Conservation (phyloP, 805 yeast genomes). For the Schwanniomyces yamadae region DNA sequence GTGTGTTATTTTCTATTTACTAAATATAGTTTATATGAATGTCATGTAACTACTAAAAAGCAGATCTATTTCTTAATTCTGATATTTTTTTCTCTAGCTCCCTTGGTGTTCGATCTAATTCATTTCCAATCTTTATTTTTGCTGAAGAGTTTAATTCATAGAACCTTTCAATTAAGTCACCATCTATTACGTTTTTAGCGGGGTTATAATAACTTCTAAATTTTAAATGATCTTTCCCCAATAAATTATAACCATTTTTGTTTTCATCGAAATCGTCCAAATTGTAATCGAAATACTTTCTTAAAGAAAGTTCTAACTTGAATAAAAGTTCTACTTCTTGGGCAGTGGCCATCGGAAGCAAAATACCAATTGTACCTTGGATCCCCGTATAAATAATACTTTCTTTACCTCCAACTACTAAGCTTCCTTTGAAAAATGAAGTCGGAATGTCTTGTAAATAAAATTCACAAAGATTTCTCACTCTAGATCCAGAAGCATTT, state of each 20-base stretch:
- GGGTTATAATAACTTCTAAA: conserved; percentile 85
- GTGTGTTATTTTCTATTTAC: too few species aligned
- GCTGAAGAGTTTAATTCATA: conserved; percentile 30
- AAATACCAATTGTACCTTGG: conserved; percentile 76
- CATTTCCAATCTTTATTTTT: conserved; percentile 37
- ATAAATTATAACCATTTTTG: conserved; percentile 32
- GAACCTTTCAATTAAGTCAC: conserved; percentile 75
- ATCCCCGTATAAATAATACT: conserved; percentile 70
- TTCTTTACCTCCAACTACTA: conserved; percentile 63
- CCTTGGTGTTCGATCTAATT: conserved; percentile 45
- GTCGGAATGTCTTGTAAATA: conserved; percentile 71
- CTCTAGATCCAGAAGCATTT: conserved; percentile 54
- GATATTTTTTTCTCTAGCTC: conserved; percentile 53
- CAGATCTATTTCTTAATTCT: conserved; percentile 49
- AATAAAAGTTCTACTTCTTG: conserved; percentile 61
- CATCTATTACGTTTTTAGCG: conserved; percentile 73
- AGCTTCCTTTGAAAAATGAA: conserved; percentile 51
- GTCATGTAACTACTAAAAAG: too few species aligned
- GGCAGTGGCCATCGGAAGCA: conserved; percentile 64
- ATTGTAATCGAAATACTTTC: conserved; percentile 26
- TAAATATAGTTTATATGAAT: too few species aligned
- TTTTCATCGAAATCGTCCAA: conserved; percentile 25
- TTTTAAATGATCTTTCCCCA: conserved; percentile 65
- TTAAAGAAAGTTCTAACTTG: conserved; percentile 50
- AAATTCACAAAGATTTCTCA: conserved; percentile 55